Conservation (phyloP, 1,284 basidiomycete genomes). For the Marasmius tenuissimus region DNA sequence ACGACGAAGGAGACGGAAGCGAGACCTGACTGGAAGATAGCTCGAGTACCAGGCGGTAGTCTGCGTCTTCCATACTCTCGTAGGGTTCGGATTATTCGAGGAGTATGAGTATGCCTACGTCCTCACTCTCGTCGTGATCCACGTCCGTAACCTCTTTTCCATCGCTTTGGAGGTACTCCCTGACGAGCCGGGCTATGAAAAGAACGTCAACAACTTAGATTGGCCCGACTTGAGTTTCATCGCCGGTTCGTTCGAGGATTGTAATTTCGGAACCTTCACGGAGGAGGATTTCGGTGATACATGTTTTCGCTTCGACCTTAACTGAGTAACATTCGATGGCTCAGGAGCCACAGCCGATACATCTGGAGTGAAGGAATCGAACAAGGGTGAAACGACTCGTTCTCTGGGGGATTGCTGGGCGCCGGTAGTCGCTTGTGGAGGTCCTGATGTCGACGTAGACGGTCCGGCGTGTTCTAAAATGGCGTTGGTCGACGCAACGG, state of each 20-base stretch:
- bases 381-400: too few relatives aligned
- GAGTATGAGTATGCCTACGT: slow-evolving; percentile 27
- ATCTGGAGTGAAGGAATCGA: too few relatives aligned
- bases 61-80: slow-evolving; percentile 31
- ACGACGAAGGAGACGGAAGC: slow-evolving; percentile 14
- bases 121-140: slow-evolving; percentile 23
- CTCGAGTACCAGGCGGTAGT: slow-evolving; percentile 50
- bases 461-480: too few relatives aligned
- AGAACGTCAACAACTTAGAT: slow-evolving; percentile 63
- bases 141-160: slow-evolving; percentile 1
- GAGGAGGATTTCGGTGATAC: background rate
- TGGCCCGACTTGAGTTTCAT: slow-evolving; percentile 45
- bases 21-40: slow-evolving; percentile 36
- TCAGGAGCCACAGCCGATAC: too few relatives aligned
- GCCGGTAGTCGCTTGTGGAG: too few relatives aligned
- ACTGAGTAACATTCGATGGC: background rate
- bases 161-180: slow-evolving; percentile 17
- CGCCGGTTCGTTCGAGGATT: slow-evolving; percentile 5
- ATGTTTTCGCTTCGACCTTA: background rate
- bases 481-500: too few relatives aligned
- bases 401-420: too few relatives aligned
- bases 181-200: slow-evolving; percentile 25
- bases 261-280: background rate
- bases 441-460: too few relatives aligned
- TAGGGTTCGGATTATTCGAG: slow-evolving; percentile 16